A percentile compares a stretch with the other conserved stretches of the same genome.
phyloP scores from a whole-genome alignment of 2,329 filamentous ascomycete species.

The Fusarium staphyleae region DNA sequence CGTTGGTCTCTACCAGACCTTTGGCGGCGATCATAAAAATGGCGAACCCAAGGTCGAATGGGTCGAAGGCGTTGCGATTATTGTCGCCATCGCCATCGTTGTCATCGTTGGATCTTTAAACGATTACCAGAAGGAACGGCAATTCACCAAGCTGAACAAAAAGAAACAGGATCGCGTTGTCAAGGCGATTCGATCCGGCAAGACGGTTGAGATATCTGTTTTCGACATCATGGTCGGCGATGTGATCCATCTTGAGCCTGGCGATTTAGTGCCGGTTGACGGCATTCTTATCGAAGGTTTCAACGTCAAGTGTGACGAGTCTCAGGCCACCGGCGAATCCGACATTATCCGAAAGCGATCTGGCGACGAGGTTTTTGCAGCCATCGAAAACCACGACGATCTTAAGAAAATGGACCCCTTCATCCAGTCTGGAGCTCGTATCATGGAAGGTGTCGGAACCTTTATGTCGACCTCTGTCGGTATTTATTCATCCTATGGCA shows the following conservation, averaged over 20 bases:
- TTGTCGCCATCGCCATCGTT: conserved; percentile 79
- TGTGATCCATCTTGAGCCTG: conserved; percentile 75
- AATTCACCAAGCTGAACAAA: conserved; percentile 79
- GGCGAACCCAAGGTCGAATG: conserved; percentile 70
- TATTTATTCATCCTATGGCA: conserved; percentile 76
- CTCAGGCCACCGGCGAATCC: conserved; percentile 80
- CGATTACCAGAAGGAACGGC: conserved; percentile 81
- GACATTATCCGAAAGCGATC: conserved; percentile 74
- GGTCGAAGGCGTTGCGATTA: conserved; percentile 84
- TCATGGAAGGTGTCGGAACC: conserved; percentile 79
- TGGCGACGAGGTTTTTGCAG: conserved; percentile 72
- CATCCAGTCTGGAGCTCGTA: conserved; percentile 83
- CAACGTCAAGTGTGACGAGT: conserved; percentile 79
- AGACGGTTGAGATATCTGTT: conserved; percentile 72
- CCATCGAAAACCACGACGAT: conserved; percentile 70
- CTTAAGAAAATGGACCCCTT: conserved; percentile 81
- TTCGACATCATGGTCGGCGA: conserved; percentile 75
- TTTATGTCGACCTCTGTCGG: conserved; percentile 78
- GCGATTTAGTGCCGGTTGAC: conserved; percentile 77
- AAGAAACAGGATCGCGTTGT: conserved; percentile 80
- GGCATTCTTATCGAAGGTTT: conserved; percentile 76
- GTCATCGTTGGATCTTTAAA: conserved; percentile 79
- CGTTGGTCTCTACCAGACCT: conserved; percentile 78
- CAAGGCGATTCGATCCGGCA: conserved; percentile 75
- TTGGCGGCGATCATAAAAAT: conserved; percentile 62